A percentile compares a stretch with the other conserved stretches of the same genome.
These are phyloP conservation scores for Rubroshorea leprosula DNA, from an alignment of 345 rosid genomes.

Conservation along the genomic window DNA sequence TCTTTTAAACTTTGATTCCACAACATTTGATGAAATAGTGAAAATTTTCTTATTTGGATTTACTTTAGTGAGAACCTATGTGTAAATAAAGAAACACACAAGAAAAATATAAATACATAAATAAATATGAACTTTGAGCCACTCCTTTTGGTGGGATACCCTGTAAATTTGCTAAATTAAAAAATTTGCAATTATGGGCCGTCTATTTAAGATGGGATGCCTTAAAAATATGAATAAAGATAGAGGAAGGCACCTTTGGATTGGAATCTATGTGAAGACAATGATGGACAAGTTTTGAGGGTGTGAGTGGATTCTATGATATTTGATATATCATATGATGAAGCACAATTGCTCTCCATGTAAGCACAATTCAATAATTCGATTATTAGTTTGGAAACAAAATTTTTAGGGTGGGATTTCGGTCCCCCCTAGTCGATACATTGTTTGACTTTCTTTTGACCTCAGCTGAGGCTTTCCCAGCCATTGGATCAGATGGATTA, in stretches of 20 bases:
- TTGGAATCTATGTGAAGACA: conserved; percentile 50
- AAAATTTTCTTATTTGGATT: too few relatives aligned
- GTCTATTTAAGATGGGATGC: conserved; percentile 15
- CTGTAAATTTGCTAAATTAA: background rate
- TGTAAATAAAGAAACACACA: too few relatives aligned
- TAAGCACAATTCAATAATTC: conserved; percentile 4
- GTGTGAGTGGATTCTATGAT: conserved; percentile 21
- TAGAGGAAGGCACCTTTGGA: conserved; percentile 13
- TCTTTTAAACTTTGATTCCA: too few relatives aligned
- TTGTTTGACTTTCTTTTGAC: conserved; percentile 27
- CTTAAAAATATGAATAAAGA: conserved; percentile 8
- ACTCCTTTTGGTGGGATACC: conserved; percentile 2
- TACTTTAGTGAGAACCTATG: too few relatives aligned
- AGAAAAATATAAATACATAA: too few relatives aligned
- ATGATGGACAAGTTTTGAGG: conserved; percentile 21
- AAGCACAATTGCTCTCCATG: conserved; percentile 10
- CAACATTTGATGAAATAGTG: too few relatives aligned
- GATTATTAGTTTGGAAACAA: background rate
- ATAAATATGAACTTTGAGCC: too few relatives aligned
- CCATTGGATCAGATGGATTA: conserved; percentile 20
- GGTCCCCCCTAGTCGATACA: conserved; percentile 21
- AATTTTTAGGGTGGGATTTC: conserved; percentile 26
- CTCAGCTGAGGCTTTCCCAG: background rate
- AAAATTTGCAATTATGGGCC: conserved; percentile 10
- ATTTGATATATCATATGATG: too few relatives aligned